Evolutionary conservation across 2,329 filamentous ascomycete species (phyloP), one percentile per base, ranked within the genome.

Genomic region (Dactylellina parvicollis): DNA sequence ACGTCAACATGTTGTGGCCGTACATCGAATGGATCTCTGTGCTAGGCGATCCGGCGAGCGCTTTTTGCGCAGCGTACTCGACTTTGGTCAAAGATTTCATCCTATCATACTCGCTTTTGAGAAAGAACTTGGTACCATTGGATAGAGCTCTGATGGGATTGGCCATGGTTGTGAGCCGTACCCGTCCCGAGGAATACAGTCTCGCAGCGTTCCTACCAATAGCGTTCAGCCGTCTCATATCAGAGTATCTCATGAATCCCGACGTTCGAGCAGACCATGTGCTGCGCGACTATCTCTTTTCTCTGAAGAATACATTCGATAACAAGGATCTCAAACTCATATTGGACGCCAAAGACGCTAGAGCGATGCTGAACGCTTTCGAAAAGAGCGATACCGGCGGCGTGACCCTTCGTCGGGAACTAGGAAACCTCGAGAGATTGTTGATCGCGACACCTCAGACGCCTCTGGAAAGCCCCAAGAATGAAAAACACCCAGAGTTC

Each of bases 11-110:
- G 12, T 12, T 59, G 5, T 59, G 55, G 55, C 55, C 55, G 4
- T 59, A 59, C n/a, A 24, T 59, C n/a, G 55, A 59, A 24, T 59
- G 55, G 55, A 40, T 59, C 1, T 59, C 55, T 26, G 40, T 76
- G 9, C 30, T 76, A 7, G 75, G 75, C 14, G 75, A 76, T 22
- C 75, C 75, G n/a, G 67, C 72, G 18, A 76, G 75, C 18, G 75
- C 75, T 10, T 76, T 76, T 46, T 75, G 75, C 24, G 75, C 75
- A 4, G 66, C 75, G 9, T 50, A 47, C 18, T 59, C 55, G 2
- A 59, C 55, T 26, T 34, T 59, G 26, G 14, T 47, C 24, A 59
- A 59, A 59, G 55, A 59, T 59, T 59, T 59, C 40, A 32, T 59
- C 24, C 36, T 40, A 8, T 46, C 55, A 16, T 59, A 18, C 8